phyloP scores from a whole-genome alignment of 371 early-diverging fungal genomes.

The Rozella allomycis region DNA sequence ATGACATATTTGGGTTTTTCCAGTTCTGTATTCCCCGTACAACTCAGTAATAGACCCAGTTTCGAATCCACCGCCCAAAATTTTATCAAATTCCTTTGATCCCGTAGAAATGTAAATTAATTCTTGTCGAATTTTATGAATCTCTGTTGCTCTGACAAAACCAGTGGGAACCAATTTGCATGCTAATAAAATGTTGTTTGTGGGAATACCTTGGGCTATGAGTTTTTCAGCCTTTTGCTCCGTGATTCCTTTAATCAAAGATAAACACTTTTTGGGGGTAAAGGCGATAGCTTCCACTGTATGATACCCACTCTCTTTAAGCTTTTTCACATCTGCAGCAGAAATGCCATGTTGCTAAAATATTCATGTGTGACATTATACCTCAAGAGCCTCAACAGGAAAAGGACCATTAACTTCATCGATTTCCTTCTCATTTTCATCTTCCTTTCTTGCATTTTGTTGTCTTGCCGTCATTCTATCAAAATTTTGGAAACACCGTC shows the following conservation, averaged over 20 bases:
- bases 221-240: constrained; percentile 97
- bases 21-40: constrained; percentile 99
- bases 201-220: constrained; percentile 54
- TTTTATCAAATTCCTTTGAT: constrained; percentile 79
- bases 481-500: too few relatives aligned
- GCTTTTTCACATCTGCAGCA: constrained; percentile 59
- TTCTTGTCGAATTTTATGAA: constrained; percentile 66
- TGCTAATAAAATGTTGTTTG: constrained; percentile 26
- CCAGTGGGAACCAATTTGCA: constrained; percentile 87
- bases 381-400: too few relatives aligned
- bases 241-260: constrained; percentile 89
- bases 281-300: constrained; percentile 92
- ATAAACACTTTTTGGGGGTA: constrained; percentile 79
- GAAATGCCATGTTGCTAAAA: constrained; percentile 61
- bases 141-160: constrained; percentile 89
- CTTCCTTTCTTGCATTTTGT: too few relatives aligned
- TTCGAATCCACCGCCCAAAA: constrained; percentile 93
- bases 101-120: constrained; percentile 85
- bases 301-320: constrained; percentile 75
- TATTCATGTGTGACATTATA: constrained; percentile 9
- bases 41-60: constrained; percentile 97
- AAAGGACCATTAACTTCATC: too few relatives aligned
- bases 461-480: too few relatives aligned
- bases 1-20: constrained; percentile 97
- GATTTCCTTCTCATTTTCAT: too few relatives aligned